Conservation (phyloP, 192 early-diverging fungal genomes). For the Chytriomyces hyalinus region DNA sequence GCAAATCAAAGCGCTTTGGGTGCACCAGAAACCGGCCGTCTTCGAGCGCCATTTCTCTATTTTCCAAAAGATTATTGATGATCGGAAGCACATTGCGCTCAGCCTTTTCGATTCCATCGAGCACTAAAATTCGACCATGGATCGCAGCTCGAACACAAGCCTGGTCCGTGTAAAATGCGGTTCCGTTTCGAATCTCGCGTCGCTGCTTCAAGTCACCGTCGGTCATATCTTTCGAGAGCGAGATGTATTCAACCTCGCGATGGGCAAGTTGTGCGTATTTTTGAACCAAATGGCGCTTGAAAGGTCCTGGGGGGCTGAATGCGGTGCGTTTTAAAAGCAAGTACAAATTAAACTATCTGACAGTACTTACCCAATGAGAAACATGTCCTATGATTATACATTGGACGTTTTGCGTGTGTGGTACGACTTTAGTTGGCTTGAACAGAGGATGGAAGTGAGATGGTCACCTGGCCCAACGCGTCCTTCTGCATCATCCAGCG, state of each 20-base stretch:
- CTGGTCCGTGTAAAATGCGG: slow-evolving; percentile 55
- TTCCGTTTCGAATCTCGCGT: slow-evolving; percentile 69
- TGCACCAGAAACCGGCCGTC: slow-evolving; percentile 80
- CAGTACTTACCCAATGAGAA: slow-evolving; percentile 60
- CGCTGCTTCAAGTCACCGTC: slow-evolving; percentile 84
- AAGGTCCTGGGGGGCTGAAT: slow-evolving; percentile 67
- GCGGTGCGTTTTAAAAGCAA: background rate
- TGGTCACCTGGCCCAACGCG: slow-evolving; percentile 63
- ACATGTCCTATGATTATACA: slow-evolving; percentile 60
- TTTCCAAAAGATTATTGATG: slow-evolving; percentile 84
- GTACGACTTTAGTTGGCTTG: background rate
- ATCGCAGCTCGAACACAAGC: slow-evolving; percentile 58
- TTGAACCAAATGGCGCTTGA: slow-evolving; percentile 69
- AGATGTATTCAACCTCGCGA: slow-evolving; percentile 75
- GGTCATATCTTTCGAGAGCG: slow-evolving; percentile 73
- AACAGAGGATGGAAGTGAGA: background rate
- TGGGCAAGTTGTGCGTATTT: slow-evolving; percentile 74
- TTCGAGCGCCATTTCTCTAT: slow-evolving; percentile 82
- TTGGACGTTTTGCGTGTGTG: background rate
- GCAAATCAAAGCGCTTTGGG: slow-evolving; percentile 68
- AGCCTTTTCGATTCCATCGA: slow-evolving; percentile 67
- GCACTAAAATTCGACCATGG: slow-evolving; percentile 53
- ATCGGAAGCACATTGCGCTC: slow-evolving; percentile 86
- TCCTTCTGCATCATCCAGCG: slow-evolving; percentile 87
- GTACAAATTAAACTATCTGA: background rate